Conservation (phyloP, 106 monocot genomes). For the Dendrobium nobile region DNA sequence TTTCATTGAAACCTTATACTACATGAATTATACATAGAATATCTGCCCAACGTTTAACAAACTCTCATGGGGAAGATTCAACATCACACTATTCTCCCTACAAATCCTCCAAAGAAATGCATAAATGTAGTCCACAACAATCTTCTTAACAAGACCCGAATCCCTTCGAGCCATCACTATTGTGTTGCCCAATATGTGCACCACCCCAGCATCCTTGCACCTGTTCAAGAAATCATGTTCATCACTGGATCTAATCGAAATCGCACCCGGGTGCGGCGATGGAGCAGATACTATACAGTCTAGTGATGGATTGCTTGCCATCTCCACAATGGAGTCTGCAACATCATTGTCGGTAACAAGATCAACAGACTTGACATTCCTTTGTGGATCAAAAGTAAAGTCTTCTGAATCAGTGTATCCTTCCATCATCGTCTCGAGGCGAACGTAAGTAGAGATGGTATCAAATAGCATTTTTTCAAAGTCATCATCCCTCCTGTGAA, state of each 20-base stretch:
- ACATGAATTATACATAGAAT: conserved; percentile 53
- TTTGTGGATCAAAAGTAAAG: background rate
- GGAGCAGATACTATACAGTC: conserved; percentile 47
- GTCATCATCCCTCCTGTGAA: conserved; percentile 70
- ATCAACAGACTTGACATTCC: conserved; percentile 12
- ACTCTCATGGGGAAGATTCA: conserved; percentile 87
- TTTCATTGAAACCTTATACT: too few species aligned
- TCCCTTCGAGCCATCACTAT: conserved; percentile 57
- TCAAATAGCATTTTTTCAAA: conserved; percentile 87
- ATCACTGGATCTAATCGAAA: conserved; percentile 11
- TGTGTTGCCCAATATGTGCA: conserved; percentile 90
- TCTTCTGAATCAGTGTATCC: conserved; percentile 67
- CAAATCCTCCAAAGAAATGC: conserved; percentile 82
- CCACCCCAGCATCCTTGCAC: conserved; percentile 76
- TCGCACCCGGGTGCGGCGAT: background rate
- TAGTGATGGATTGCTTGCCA: conserved; percentile 15
- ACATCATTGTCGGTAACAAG: background rate
- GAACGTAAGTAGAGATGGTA: conserved; percentile 37
- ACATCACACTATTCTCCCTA: conserved; percentile 79
- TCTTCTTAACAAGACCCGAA: conserved; percentile 45
- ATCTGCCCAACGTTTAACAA: conserved; percentile 81
- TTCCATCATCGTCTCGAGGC: conserved; percentile 83
- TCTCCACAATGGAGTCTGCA: background rate
- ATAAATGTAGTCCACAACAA: conserved; percentile 71
- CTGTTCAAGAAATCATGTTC: conserved; percentile 69